Conservation (phyloP, 1,139 yeast genomes). For the Saccharomyces hybrid region DNA sequence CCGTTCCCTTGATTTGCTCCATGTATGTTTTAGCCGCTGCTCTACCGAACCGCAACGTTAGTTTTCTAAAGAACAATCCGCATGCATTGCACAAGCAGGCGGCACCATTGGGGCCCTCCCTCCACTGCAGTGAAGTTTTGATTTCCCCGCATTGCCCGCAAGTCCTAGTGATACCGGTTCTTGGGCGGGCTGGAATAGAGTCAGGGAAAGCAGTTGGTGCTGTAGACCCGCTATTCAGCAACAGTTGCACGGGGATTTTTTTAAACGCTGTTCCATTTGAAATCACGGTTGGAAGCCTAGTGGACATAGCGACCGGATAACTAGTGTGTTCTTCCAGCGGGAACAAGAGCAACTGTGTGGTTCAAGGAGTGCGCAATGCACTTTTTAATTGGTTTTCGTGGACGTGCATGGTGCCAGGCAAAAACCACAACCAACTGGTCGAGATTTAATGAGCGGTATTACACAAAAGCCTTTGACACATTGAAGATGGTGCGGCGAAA, state of each 20-base stretch:
- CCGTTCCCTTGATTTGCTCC: not conserved
- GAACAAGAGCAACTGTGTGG: too few species aligned
- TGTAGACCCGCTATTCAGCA: not conserved
- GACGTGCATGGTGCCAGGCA: too few species aligned
- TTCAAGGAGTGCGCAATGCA: too few species aligned
- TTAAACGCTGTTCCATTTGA: not conserved
- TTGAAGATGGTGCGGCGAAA: not conserved
- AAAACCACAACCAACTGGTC: too few species aligned
- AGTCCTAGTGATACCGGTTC: not conserved
- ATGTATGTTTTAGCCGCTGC: not conserved
- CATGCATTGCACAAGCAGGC: conserved; percentile 85
- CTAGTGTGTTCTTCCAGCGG: too few species aligned
- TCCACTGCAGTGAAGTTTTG: conserved; percentile 43
- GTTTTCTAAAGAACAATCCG: conserved; percentile 47
- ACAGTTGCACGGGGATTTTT: not conserved
- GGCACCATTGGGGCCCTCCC: conserved; percentile 85
- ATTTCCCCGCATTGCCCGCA: not conserved
- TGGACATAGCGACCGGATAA: not conserved
- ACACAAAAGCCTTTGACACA: too few species aligned
- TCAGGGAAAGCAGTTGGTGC: not conserved
- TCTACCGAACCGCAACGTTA: not conserved
- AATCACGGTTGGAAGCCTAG: not conserved
- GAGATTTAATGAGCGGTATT: too few species aligned
- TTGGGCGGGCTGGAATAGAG: not conserved
- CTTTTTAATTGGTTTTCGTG: too few species aligned